phyloP scores from a whole-genome alignment of 1,284 basidiomycete species.

The Chalciporus sp. region DNA sequence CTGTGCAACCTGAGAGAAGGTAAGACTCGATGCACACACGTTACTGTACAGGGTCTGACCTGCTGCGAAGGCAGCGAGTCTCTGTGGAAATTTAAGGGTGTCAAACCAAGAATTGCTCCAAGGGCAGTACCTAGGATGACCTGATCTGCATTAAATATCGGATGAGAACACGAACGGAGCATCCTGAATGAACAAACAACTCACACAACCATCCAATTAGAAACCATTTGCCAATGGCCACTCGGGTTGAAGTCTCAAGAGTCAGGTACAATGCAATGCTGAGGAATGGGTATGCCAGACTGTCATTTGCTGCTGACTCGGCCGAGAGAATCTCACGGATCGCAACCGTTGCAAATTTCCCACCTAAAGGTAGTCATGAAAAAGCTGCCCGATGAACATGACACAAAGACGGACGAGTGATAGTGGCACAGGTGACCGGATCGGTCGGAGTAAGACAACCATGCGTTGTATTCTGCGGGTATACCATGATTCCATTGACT shows the following conservation, averaged over 20 bases:
- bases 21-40: background rate
- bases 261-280: slow-evolving; percentile 87
- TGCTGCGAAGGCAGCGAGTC: slow-evolving; percentile 86
- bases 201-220: slow-evolving; percentile 79
- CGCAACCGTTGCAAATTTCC: slow-evolving; percentile 83
- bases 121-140: slow-evolving; percentile 81
- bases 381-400: background rate
- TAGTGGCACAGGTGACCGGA: slow-evolving; percentile 68
- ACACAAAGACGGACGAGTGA: slow-evolving; percentile 29
- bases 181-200: slow-evolving; percentile 25
- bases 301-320: slow-evolving; percentile 88
- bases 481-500: slow-evolving; percentile 45
- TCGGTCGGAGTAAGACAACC: slow-evolving; percentile 93
- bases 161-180: background rate
- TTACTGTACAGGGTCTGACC: slow-evolving; percentile 43
- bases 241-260: slow-evolving; percentile 62
- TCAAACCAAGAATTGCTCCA: slow-evolving; percentile 72
- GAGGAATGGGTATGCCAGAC: slow-evolving; percentile 92
- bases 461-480: slow-evolving; percentile 42
- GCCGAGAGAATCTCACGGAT: slow-evolving; percentile 84
- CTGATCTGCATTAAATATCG: slow-evolving; percentile 59
- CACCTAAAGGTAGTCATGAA: slow-evolving; percentile 60
- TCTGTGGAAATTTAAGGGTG: background rate
- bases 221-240: slow-evolving; percentile 79
- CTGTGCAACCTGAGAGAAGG: slow-evolving; percentile 64